phyloP scores from a whole-genome alignment of 805 yeast genomes.

The Myxozyma melibiosi region DNA sequence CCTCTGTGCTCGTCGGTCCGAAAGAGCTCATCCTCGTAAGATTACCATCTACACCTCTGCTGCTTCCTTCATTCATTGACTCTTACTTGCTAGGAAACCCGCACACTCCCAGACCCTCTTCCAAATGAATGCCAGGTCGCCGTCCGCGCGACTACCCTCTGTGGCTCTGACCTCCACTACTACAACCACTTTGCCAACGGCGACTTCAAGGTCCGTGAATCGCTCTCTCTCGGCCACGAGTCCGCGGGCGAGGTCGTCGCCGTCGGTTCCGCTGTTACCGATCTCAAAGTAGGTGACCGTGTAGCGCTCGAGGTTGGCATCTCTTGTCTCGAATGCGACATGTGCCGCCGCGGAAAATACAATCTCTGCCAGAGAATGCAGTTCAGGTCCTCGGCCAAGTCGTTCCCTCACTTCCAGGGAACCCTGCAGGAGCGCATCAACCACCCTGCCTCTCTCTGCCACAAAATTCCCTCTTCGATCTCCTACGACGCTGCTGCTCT shows the following conservation, averaged over 20 bases:
- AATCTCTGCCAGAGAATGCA: conserved; percentile 79
- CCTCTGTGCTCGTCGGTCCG: conserved; percentile 22
- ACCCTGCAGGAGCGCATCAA: conserved; percentile 79
- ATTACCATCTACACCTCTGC: not conserved
- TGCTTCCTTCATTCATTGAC: not conserved
- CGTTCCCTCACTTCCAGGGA: conserved; percentile 86
- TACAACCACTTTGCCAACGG: conserved; percentile 33
- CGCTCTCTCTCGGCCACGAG: conserved; percentile 84
- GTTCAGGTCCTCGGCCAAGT: conserved; percentile 63
- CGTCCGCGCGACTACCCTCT: conserved; percentile 31
- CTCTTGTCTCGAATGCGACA: conserved; percentile 73
- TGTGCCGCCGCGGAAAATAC: conserved; percentile 82
- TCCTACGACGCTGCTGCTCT: conserved; percentile 76
- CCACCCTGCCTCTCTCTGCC: conserved; percentile 65
- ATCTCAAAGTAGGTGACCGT: conserved; percentile 69
- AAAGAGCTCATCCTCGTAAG: conserved; percentile 16
- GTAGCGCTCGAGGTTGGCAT: conserved; percentile 86
- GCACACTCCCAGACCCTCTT: conserved; percentile 23
- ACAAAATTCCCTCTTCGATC: conserved; percentile 65
- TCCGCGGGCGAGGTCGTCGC: conserved; percentile 70
- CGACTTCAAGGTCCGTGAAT: conserved; percentile 55
- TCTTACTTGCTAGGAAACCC: conserved; percentile 24
- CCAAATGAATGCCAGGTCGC: conserved; percentile 33
- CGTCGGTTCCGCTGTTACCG: conserved; percentile 62
- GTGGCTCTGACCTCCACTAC: conserved; percentile 37